A percentile compares a stretch with the other conserved stretches of the same genome.
Conservation (phyloP, 177 flowering plant genomes). For the Tripterygium wilfordii region DNA sequence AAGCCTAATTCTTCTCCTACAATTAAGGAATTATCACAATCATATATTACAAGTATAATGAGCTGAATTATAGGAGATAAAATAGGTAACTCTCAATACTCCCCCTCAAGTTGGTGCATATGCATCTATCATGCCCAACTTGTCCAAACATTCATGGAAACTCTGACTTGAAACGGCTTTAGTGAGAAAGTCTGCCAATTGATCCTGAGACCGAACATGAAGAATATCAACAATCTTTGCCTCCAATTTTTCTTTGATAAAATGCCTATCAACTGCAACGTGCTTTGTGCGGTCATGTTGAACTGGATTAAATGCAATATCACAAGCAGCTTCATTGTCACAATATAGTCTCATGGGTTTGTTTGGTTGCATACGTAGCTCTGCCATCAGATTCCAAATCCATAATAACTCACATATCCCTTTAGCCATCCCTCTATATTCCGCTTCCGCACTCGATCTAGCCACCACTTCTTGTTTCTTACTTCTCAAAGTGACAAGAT, state of each 20-base stretch:
- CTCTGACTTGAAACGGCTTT: background rate
- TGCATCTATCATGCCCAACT: background rate
- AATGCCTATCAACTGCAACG: background rate
- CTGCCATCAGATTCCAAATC: background rate
- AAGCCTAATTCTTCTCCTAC: too few relatives aligned
- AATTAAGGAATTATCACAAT: too few relatives aligned
- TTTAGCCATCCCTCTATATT: background rate
- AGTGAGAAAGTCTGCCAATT: too few relatives aligned
- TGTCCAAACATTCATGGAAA: background rate
- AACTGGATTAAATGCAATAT: background rate
- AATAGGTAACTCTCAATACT: too few relatives aligned
- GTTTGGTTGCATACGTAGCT: background rate
- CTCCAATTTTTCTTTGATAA: too few relatives aligned
- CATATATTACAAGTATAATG: too few relatives aligned
- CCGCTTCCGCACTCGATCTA: too few relatives aligned
- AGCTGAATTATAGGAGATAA: too few relatives aligned
- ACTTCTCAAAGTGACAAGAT: too few relatives aligned
- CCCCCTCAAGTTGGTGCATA: conserved; percentile 1
- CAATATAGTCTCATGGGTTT: background rate
- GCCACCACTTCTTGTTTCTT: too few relatives aligned
- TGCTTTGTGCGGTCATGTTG: background rate
- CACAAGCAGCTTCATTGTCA: background rate
- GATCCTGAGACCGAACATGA: too few relatives aligned
- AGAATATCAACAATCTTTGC: too few relatives aligned
- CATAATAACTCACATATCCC: background rate